These are phyloP conservation scores for Didymella glomerata DNA, from an alignment of 2,329 filamentous ascomycete genomes.

Conservation along the genomic window DNA sequence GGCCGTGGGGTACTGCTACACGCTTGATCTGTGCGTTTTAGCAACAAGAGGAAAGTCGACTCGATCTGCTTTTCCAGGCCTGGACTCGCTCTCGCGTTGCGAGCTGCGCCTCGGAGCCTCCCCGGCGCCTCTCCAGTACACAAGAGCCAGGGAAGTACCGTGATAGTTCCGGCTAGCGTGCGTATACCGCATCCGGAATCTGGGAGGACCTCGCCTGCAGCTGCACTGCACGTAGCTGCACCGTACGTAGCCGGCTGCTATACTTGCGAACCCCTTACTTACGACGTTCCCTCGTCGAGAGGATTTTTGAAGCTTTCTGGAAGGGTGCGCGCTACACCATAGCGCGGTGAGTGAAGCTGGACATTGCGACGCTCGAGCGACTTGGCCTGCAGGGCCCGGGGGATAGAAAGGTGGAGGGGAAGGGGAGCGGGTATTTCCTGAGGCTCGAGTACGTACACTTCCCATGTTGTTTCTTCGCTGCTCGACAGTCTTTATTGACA, in stretches of 20 bases:
- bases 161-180: neutral
- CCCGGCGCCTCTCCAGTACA: neutral
- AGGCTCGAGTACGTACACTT: constrained; percentile 9
- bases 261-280: neutral
- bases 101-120: neutral
- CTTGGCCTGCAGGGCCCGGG: constrained; percentile 10
- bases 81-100: neutral
- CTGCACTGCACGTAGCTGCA: neutral
- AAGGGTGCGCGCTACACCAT: neutral
- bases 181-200: neutral
- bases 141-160: neutral
- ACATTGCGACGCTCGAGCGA: constrained; percentile 2
- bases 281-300: neutral
- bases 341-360: constrained; percentile 6
- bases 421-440: constrained; percentile 16
- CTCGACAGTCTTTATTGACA: neutral
- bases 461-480: neutral
- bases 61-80: neutral
- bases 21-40: neutral
- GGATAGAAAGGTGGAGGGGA: constrained; percentile 8
- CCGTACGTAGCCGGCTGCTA: neutral
- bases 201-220: neutral
- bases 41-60: neutral
- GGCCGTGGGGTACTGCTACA: neutral
- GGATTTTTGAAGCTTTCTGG: neutral